These are phyloP conservation scores for Sextonia rubra DNA, from an alignment of 164 flowering plant species.

Conservation along the genomic window DNA sequence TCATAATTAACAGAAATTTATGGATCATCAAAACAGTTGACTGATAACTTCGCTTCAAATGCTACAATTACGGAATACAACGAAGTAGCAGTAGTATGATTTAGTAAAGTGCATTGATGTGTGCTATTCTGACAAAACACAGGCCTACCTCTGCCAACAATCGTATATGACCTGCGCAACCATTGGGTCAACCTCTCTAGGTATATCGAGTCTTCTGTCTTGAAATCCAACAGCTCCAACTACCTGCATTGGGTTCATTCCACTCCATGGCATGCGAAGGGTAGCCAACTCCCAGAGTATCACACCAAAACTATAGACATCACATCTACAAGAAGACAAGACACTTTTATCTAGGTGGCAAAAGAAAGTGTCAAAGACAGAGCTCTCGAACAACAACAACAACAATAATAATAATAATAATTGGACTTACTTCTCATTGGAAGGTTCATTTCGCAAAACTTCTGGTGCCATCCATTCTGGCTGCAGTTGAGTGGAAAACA, in stretches of 20 bases:
- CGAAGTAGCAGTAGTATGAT: no score
- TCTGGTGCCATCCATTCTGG: constrained; percentile 99
- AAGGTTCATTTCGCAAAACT: constrained; percentile 88
- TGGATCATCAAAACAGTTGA: no score
- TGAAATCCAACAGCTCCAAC: constrained; percentile 99
- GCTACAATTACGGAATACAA: no score
- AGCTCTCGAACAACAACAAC: not conserved
- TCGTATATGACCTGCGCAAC: constrained; percentile 75
- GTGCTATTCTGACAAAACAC: not conserved
- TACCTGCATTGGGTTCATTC: constrained; percentile 96
- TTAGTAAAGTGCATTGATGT: not conserved
- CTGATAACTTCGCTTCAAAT: no score
- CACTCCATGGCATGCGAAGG: constrained; percentile 78
- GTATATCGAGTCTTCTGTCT: constrained; percentile 81
- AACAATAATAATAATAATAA: not conserved
- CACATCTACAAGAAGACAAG: constrained; percentile 55
- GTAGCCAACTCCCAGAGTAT: constrained; percentile 93
- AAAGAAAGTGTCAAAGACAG: not conserved
- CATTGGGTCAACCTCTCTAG: constrained; percentile 63
- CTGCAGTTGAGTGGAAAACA: constrained; percentile 42
- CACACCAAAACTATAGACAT: constrained; percentile 93
- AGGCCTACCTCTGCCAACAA: constrained; percentile 81
- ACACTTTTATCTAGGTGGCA: not conserved
- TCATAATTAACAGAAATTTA: no score
- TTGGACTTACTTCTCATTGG: constrained; percentile 89